phyloP scores from a whole-genome alignment of 1,139 yeast species.

The Yamadazyma dushanensis region DNA sequence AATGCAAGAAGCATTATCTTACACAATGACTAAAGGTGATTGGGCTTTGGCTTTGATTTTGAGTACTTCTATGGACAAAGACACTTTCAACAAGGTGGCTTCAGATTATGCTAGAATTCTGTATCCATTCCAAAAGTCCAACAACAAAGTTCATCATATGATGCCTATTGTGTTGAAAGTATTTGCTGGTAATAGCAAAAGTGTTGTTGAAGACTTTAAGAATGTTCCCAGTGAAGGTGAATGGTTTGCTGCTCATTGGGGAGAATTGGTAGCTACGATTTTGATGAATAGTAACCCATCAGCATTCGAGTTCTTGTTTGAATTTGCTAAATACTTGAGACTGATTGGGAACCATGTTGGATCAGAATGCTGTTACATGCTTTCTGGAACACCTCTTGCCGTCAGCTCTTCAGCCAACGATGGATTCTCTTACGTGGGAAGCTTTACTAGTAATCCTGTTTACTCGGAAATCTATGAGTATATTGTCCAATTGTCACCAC shows the following conservation, averaged over 20 bases:
- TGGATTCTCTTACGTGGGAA: slow-evolving; percentile 28
- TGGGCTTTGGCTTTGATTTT: slow-evolving; percentile 79
- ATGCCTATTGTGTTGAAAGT: slow-evolving; percentile 66
- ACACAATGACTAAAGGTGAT: slow-evolving; percentile 62
- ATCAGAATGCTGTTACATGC: slow-evolving; percentile 47
- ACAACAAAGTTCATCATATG: slow-evolving; percentile 48
- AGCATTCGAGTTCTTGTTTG: slow-evolving; percentile 44
- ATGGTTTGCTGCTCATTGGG: slow-evolving; percentile 57
- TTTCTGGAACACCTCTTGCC: slow-evolving; percentile 50
- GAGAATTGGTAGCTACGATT: slow-evolving; percentile 48
- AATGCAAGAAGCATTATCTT: slow-evolving; percentile 62
- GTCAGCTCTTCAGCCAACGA: slow-evolving; percentile 22
- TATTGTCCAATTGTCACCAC: slow-evolving; percentile 31
- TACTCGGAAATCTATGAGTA: slow-evolving; percentile 77
- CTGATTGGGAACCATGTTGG: slow-evolving; percentile 38
- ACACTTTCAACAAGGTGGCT: slow-evolving; percentile 60
- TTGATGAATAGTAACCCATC: slow-evolving; percentile 40
- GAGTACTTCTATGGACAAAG: slow-evolving; percentile 65
- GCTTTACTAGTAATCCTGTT: slow-evolving; percentile 26
- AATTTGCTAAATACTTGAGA: slow-evolving; percentile 53
- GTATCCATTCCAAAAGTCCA: slow-evolving; percentile 41
- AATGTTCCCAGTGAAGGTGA: slow-evolving; percentile 40
- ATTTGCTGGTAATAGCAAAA: slow-evolving; percentile 61
- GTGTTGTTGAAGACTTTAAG: slow-evolving; percentile 51
- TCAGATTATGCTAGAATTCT: slow-evolving; percentile 39